These are phyloP conservation scores for Exserohilum rostratum DNA, from an alignment of 2,329 filamentous ascomycete species.

Conservation along the genomic window DNA sequence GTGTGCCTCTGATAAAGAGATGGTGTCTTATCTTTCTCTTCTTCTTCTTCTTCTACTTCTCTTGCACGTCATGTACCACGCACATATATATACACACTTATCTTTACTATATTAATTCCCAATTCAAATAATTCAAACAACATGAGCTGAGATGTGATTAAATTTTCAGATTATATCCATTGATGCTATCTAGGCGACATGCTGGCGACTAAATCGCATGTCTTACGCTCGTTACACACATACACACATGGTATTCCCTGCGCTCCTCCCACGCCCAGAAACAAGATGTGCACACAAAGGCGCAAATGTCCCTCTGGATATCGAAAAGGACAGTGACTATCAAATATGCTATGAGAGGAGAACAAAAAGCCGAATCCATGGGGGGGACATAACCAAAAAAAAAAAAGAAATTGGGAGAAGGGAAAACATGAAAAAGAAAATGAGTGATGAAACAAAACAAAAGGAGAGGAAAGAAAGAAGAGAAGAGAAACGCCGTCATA, in stretches of 20 bases:
- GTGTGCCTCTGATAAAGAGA: too few relatives aligned
- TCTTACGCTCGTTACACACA: background rate
- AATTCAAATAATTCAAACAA: background rate
- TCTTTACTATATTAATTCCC: background rate
- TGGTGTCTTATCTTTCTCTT: background rate
- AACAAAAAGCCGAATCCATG: constrained; percentile 11
- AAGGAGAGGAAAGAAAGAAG: constrained; percentile 7
- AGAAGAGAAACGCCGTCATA: constrained; percentile 27
- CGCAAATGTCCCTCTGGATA: background rate
- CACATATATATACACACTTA: background rate
- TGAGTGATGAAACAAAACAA: constrained; percentile 12
- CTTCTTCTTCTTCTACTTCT: background rate
- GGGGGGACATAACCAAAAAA: constrained; percentile 4
- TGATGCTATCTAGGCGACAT: constrained; percentile 3
- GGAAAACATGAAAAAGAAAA: constrained; percentile 3
- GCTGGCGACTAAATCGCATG: background rate
- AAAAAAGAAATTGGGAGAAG: constrained; percentile 5
- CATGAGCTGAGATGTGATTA: too few relatives aligned
- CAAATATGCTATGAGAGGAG: constrained; percentile 22
- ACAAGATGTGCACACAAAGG: background rate
- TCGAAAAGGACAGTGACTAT: constrained; percentile 13
- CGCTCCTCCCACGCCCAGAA: constrained; percentile 2
- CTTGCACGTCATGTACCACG: background rate
- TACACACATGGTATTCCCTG: background rate
- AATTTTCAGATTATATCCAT: constrained; percentile 1